Evolutionary conservation across 108 stramenopile genomes (phyloP).

Genomic region (Conticribra weissflogii): DNA sequence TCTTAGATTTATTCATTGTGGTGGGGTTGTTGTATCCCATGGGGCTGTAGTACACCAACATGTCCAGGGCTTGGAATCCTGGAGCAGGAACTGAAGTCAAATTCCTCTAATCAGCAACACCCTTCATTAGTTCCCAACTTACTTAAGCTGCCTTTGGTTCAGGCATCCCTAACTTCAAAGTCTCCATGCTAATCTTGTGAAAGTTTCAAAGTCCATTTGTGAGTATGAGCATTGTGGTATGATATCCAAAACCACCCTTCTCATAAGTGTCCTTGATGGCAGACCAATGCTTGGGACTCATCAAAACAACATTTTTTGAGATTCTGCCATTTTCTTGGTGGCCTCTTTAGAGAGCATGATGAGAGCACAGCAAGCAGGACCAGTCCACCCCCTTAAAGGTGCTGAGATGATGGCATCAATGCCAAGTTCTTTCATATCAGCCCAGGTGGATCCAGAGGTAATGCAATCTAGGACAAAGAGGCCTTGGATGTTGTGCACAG

Average conservation of each 20-base stretch:
- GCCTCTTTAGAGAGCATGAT: conserved; percentile 85
- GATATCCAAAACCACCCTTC: conserved; percentile 90
- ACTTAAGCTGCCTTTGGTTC: conserved; percentile 75
- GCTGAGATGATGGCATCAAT: conserved; percentile 91
- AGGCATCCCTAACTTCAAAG: conserved; percentile 82
- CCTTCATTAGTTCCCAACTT: conserved; percentile 69
- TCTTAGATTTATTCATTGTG: conserved; percentile 90
- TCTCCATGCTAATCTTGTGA: conserved; percentile 89
- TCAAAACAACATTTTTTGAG: conserved; percentile 82
- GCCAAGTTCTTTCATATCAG: conserved; percentile 92
- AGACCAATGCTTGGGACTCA: conserved; percentile 85
- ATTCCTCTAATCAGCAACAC: conserved; percentile 68
- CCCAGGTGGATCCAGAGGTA: conserved; percentile 91
- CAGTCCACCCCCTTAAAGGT: conserved; percentile 95
- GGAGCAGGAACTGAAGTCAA: conserved; percentile 85
- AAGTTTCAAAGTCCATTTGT: conserved; percentile 89
- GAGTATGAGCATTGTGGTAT: conserved; percentile 94
- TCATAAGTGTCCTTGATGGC: conserved; percentile 89
- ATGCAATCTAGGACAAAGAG: conserved; percentile 94
- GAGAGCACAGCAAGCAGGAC: conserved; percentile 87
- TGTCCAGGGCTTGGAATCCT: conserved; percentile 89
- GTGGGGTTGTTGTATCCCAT: conserved; percentile 76
- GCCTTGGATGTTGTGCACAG: conserved; percentile 88
- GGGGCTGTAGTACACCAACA: conserved; percentile 88
- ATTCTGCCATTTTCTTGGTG: conserved; percentile 54